A percentile compares a stretch with the other conserved stretches of the same genome.
phyloP scores from a whole-genome alignment of 2,329 filamentous ascomycete species.

The Trichoderma guizhouense region DNA sequence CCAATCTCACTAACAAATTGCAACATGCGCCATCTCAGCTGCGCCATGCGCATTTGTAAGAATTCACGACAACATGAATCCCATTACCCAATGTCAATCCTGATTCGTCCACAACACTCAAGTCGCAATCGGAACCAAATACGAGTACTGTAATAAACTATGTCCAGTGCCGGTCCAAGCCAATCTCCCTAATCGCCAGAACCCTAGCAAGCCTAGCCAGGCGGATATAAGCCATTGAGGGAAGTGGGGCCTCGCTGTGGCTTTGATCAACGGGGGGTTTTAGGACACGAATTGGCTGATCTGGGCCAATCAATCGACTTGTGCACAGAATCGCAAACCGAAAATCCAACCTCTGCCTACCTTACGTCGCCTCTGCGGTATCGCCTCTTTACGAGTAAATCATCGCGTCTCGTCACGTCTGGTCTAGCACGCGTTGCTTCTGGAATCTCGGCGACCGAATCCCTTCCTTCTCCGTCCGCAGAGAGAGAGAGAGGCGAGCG shows the following conservation, averaged over 20 bases:
- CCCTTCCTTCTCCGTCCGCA: background rate
- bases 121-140: too few species aligned
- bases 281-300: constrained; percentile 18
- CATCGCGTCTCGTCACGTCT: background rate
- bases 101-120: too few species aligned
- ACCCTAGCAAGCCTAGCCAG: background rate
- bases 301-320: constrained; percentile 14
- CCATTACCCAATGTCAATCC: background rate
- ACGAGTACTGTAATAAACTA: background rate
- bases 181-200: background rate
- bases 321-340: constrained; percentile 14
- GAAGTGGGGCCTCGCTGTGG: constrained; percentile 12
- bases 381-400: background rate
- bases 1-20: background rate
- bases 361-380: background rate
- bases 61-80: background rate
- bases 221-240: background rate
- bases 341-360: constrained; percentile 3
- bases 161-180: background rate
- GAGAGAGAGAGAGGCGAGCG: background rate
- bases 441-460: background rate
- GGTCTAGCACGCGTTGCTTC: background rate
- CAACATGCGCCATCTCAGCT: background rate
- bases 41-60: background rate
- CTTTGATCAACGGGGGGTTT: constrained; percentile 1